Evolutionary conservation across 768 basidiomycete species (phyloP).

Genomic region (Mycena latifolia): DNA sequence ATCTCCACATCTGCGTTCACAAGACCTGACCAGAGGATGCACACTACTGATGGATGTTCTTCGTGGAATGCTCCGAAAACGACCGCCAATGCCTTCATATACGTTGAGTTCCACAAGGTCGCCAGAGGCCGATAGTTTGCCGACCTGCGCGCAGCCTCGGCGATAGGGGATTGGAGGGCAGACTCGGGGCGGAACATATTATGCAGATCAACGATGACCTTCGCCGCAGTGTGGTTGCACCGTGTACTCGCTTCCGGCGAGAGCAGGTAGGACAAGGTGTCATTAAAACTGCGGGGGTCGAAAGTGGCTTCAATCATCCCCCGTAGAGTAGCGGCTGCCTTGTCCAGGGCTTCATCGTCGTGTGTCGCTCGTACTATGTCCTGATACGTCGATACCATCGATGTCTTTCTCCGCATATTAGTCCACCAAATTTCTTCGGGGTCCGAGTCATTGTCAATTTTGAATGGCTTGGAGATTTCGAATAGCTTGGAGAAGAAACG

Average conservation of each 20-base stretch:
- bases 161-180: not conserved
- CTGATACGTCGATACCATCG: conserved; percentile 11
- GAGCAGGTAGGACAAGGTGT: not conserved
- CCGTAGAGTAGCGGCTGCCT: conserved; percentile 27
- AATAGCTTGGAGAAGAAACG: no score
- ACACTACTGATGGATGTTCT: not conserved
- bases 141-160: not conserved
- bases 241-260: not conserved
- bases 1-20: not conserved
- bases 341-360: conserved; percentile 22
- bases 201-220: not conserved
- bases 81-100: not conserved
- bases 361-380: no score
- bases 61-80: not conserved
- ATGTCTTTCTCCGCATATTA: no score
- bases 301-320: not conserved
- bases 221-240: not conserved
- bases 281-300: no score
- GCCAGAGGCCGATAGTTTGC: not conserved
- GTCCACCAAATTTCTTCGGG: no score
- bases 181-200: not conserved
- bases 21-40: not conserved
- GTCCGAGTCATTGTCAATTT: no score
- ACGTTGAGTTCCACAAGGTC: not conserved
- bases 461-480: no score